Evolutionary conservation across 352 stramenopile genomes (phyloP), one percentile per base, ranked within the genome.

Genomic region (Globisporangium sylvaticum): DNA sequence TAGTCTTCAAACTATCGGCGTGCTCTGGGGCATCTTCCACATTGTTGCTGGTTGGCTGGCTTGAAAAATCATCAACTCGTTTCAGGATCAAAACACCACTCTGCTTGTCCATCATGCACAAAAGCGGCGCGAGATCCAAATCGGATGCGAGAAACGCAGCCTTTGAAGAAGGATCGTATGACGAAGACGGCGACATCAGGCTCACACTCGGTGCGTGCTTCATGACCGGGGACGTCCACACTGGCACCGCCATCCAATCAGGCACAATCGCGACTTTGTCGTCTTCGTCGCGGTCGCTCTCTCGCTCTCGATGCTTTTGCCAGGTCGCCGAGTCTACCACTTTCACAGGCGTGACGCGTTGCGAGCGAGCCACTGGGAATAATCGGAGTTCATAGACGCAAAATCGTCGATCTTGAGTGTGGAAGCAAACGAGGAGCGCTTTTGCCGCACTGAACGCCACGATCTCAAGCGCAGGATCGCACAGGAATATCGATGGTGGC

Each of bases 381-480:
- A 18, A 31, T 32, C 65, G 69, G 61, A 90, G 66, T 18, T 70
- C 60, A 58, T 81, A 93, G 9, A 88, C 77, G 42, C 68, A 72
- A 72, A 90, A 93, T 5, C 68, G 74, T 44, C 76, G 72, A 22
- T 87, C 72, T 58, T 65, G 68, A 8, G 62, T 63, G 70, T 93
- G 78, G 54, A 83, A 90, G 18, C 73, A 76, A 58, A 89, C 74
- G 6, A 93, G 32, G 25, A 90, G 25, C 29, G 56, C 62, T 0
- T 70, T 72, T 8, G 79, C 55, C 4, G 70, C 54, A 10, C 78
- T 39, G 22, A 89, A 71, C 48, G 62, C 64, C 20, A 92, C 78
- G 18, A 78, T 73, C 67, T 89, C 73, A 22, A 92, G 75, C 27
- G 73, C 78, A 8, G 79, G 78, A 50, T 90, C 78, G 4, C 75